Base-by-base conservation (phyloP, 2,329 filamentous ascomycete genomes). In the Penicillium sp. region DNA sequence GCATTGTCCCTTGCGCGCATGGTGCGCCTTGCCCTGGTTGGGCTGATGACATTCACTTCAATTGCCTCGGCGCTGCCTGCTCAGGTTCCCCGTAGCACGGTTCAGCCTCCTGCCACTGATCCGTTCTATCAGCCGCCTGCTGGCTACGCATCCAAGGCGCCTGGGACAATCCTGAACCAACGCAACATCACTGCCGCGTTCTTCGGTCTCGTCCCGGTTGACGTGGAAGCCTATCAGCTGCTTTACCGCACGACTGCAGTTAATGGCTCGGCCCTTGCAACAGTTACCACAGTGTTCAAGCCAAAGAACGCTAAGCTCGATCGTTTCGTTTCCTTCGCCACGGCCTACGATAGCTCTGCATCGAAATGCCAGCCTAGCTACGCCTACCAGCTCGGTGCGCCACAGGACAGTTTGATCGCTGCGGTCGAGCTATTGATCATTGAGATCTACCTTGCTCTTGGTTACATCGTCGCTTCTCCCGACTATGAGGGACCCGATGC, bases 401-500 rank as follows among this genome's bases (percentile, higher is more conserved):
- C 59, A 1, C 72, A 69, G 31, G 66, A 66, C 1, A 66, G 64
- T 52, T 42, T 70, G 23, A 66, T 70, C 67, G 55, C 80, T 73
- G 35, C 77, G 67, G 63, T 64, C 9, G 66, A 70, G 58, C 59
- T 73, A 27, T 51, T 68, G 31, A 63, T 73, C 36, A 67, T 80
- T 38, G 56, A 72, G 21, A 55, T 61, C 10, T 74, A 76, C 19
- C 72, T 83, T 5, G 64, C 70, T 8, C 68, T 60, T n/a, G 80
- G 80, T 5, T 82, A 80, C 73, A 71, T 77, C 41, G 77, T 83
- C 29, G 77, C 73, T 31, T 72, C 79, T 13, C 78, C 81, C 0
- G 81, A 83, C 61, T 79, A 77, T 48, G 77, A 81, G 61, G 78
- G 78, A 0, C 79, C 78, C 0, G 67, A 69, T n/a, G 80, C 78